Evolutionary conservation across 257 asterid species (phyloP).

Genomic region (Solanum corneliomulleri): DNA sequence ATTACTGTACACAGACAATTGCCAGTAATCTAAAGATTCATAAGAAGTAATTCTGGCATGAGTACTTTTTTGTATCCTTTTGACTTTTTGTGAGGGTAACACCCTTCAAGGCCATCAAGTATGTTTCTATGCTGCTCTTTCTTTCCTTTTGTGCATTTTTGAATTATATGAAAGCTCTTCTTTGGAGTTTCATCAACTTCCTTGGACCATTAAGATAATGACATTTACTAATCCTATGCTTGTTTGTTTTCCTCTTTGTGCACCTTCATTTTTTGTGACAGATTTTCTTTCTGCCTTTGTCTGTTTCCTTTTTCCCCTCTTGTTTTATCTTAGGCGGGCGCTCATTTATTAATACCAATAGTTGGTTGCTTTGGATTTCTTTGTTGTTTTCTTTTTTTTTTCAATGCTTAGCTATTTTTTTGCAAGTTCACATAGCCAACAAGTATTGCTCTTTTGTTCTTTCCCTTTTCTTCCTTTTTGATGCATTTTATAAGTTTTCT

Average conservation of each 20-base stretch:
- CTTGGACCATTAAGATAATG: neutral
- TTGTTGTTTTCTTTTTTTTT: neutral
- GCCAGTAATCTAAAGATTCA: neutral
- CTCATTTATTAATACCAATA: neutral
- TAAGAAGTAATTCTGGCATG: neutral
- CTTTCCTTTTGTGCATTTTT: constrained; percentile 31
- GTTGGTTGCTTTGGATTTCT: neutral
- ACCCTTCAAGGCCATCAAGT: neutral
- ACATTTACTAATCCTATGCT: neutral
- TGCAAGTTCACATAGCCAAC: neutral
- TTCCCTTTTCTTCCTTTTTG: neutral
- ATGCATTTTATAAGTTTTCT: neutral
- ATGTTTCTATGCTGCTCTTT: constrained; percentile 4
- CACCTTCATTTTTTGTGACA: neutral
- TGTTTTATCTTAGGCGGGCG: neutral
- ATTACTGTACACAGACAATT: neutral
- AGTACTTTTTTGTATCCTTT: neutral
- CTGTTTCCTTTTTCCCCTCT: neutral
- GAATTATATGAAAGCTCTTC: neutral
- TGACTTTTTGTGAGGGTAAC: neutral
- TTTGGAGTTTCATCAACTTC: neutral
- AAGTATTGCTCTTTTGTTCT: neutral
- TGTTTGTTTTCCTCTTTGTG: neutral
- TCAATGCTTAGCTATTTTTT: neutral
- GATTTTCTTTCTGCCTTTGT: neutral